These are phyloP conservation scores for Fraxinus albicans DNA, from an alignment of 305 asterid species.

Conservation along the genomic window DNA sequence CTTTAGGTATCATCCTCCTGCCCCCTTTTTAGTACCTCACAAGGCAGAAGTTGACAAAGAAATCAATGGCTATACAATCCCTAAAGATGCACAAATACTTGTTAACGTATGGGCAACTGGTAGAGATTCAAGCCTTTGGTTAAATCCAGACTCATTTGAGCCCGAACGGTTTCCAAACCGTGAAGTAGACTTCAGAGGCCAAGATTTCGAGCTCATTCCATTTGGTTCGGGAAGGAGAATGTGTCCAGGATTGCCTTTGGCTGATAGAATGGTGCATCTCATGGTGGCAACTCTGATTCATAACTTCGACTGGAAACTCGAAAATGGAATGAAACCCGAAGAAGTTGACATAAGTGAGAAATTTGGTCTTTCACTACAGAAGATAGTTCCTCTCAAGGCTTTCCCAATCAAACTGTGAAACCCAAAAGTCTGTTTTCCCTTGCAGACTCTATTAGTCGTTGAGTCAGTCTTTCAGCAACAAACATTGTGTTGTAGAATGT, in stretches of 20 bases:
- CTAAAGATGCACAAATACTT: slow-evolving; percentile 4
- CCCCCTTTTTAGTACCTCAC: neutral
- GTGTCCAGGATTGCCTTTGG: slow-evolving; percentile 20
- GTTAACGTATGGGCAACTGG: neutral
- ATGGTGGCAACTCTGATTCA: neutral
- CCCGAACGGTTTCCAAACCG: slow-evolving; percentile 2
- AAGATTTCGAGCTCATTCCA: slow-evolving; percentile 6
- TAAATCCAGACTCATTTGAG: neutral
- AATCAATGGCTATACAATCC: neutral
- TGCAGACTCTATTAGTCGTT: neutral
- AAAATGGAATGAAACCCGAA: neutral
- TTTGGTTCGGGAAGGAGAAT: slow-evolving; percentile 26
- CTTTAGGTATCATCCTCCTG: neutral
- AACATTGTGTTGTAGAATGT: neutral
- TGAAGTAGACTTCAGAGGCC: neutral
- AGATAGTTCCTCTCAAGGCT: slow-evolving; percentile 1
- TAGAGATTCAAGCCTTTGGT: slow-evolving; percentile 1
- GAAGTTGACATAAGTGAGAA: slow-evolving; percentile 12
- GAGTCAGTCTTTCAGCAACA: neutral
- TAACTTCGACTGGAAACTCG: slow-evolving; percentile 7
- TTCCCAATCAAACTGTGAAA: neutral
- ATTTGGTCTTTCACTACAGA: neutral
- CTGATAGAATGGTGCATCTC: neutral
- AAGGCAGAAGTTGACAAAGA: neutral
- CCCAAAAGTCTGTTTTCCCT: neutral